Evolutionary conservation across 192 early-diverging fungal genomes (phyloP).

Genomic region (Backusella luteola): DNA sequence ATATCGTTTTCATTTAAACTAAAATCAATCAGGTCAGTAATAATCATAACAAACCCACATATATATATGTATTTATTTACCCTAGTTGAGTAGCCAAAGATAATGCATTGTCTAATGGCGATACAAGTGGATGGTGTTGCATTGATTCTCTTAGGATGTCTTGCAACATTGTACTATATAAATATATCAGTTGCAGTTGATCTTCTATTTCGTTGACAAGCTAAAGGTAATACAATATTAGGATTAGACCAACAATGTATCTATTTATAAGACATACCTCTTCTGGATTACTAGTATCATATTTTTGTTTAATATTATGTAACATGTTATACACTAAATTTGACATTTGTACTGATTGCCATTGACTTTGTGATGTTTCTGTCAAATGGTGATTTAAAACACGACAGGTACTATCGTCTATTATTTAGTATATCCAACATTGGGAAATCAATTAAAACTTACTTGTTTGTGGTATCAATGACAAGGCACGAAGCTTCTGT

Average conservation of each 20-base stretch:
- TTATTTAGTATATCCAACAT: neutral
- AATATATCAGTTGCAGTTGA: constrained; percentile 40
- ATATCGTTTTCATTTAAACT: constrained; percentile 33
- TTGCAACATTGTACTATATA: constrained; percentile 30
- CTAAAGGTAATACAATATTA: constrained; percentile 23
- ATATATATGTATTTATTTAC: neutral
- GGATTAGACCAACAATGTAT: neutral
- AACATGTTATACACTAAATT: constrained; percentile 28
- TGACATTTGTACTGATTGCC: constrained; percentile 23
- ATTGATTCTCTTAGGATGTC: constrained; percentile 14
- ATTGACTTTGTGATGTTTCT: constrained; percentile 20
- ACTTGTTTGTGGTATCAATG: constrained; percentile 45
- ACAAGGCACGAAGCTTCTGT: constrained; percentile 41
- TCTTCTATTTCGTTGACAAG: constrained; percentile 49
- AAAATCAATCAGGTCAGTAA: neutral
- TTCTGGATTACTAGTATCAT: constrained; percentile 36
- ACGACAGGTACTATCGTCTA: constrained; percentile 16
- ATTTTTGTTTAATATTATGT: constrained; percentile 23
- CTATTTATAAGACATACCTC: constrained; percentile 30
- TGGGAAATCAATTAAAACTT: neutral
- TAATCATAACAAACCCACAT: neutral
- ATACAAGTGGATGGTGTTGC: neutral
- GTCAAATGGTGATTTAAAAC: constrained; percentile 20
- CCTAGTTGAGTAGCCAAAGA: constrained; percentile 21
- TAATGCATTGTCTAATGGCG: neutral